Percentiles rank a stretch among this genome's conserved stretches.
Conservation (phyloP, 345 rosid species). For the Eucalyptus camaldulensis region DNA sequence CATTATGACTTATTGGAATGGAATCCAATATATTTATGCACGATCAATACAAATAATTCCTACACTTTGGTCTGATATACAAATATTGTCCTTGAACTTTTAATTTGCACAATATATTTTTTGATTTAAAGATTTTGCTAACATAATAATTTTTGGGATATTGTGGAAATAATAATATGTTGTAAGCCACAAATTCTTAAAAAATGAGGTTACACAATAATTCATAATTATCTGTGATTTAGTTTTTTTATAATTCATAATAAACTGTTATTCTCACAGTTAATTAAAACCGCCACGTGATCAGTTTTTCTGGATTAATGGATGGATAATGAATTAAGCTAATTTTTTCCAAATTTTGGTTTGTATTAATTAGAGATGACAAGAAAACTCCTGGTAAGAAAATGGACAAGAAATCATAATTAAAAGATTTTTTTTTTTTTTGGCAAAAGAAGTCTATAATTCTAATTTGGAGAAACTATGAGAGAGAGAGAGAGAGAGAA, state of each 20-base stretch:
- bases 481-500: neutral
- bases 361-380: neutral
- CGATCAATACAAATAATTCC: rapidly evolving
- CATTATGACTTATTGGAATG: neutral
- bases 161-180: no score
- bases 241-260: no score
- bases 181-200: rapidly evolving
- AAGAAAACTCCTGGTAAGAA: neutral
- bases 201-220: rapidly evolving
- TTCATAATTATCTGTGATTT: no score
- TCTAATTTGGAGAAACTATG: neutral
- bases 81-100: rapidly evolving
- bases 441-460: neutral
- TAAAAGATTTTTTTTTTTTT: neutral
- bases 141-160: rapidly evolving
- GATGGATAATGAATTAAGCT: neutral
- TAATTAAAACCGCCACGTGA: rapidly evolving
- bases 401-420: neutral
- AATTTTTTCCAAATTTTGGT: neutral
- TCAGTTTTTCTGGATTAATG: no score
- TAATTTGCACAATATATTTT: neutral
- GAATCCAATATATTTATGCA: neutral
- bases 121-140: rapidly evolving
- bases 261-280: no score
- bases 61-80: rapidly evolving